Conservation (phyloP, 2,329 filamentous ascomycete species). For the Aspergillus pseudoterreus region DNA sequence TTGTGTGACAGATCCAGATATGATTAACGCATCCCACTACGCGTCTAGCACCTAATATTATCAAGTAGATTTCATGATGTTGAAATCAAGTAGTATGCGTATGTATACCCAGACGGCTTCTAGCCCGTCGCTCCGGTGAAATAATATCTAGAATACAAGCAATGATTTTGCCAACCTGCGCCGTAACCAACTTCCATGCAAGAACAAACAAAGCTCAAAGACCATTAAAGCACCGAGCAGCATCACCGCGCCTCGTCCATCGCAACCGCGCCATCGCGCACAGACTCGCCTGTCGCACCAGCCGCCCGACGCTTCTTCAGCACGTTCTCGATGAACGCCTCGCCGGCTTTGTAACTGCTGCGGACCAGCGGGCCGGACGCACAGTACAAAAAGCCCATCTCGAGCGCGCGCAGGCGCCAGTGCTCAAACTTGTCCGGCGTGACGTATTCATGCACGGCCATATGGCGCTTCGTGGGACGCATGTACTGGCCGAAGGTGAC, state of each 20-base stretch:
- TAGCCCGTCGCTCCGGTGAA: too few relatives aligned
- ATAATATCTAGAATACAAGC: background rate
- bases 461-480: slow-evolving; percentile 95
- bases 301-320: slow-evolving; percentile 67
- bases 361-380: slow-evolving; percentile 89
- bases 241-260: slow-evolving; percentile 27
- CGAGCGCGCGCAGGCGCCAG: slow-evolving; percentile 84
- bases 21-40: too few relatives aligned
- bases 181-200: background rate
- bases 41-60: too few relatives aligned
- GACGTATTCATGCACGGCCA: slow-evolving; percentile 94
- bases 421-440: slow-evolving; percentile 86
- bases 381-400: slow-evolving; percentile 96
- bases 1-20: too few relatives aligned
- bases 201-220: background rate
- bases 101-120: background rate
- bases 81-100: background rate
- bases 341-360: slow-evolving; percentile 95
- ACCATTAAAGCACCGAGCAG: background rate
- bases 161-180: background rate
- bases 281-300: slow-evolving; percentile 21
- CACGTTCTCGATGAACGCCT: slow-evolving; percentile 98
- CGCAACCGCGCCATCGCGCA: slow-evolving; percentile 17
- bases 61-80: too few relatives aligned
- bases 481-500: slow-evolving; percentile 99